These are phyloP conservation scores for Phellopilus nigrolimitatus DNA, from an alignment of 1,284 basidiomycete genomes.

Conservation along the genomic window DNA sequence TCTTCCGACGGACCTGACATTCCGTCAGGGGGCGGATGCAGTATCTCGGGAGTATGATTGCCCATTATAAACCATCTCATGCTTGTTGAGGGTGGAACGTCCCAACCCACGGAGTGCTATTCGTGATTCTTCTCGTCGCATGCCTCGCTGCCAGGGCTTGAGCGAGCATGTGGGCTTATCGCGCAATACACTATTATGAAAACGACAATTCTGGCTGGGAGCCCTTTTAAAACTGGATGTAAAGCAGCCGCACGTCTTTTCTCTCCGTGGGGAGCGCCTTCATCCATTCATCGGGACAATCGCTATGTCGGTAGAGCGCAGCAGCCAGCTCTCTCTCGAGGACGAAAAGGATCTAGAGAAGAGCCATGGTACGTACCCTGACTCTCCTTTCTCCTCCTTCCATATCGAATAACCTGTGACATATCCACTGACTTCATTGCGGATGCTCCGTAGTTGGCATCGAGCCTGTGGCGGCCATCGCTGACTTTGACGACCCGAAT, in stretches of 20 bases:
- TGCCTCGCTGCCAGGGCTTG: background rate
- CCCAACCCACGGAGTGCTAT: background rate
- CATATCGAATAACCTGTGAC: background rate
- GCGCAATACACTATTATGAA: background rate
- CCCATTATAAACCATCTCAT: too few relatives aligned
- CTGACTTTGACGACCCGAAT: constrained; percentile 22
- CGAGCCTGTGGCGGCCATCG: constrained; percentile 7
- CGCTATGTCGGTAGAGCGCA: constrained; percentile 8
- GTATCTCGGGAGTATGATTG: too few relatives aligned
- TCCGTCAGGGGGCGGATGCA: too few relatives aligned
- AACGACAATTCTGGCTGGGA: background rate
- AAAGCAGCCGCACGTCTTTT: constrained; percentile 1
- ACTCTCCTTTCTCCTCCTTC: background rate
- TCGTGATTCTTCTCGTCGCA: background rate
- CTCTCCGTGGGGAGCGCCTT: background rate
- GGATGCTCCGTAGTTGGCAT: background rate
- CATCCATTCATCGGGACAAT: background rate
- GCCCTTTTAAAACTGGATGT: background rate
- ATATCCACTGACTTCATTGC: background rate
- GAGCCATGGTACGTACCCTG: constrained; percentile 7
- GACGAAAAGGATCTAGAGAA: constrained; percentile 20
- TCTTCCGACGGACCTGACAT: too few relatives aligned
- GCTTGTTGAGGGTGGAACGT: too few relatives aligned
- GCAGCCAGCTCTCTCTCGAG: constrained; percentile 15
- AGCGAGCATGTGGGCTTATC: constrained; percentile 18